Base-by-base conservation (phyloP, 2,329 filamentous ascomycete species). In the Torrubiella hemipterigena region DNA sequence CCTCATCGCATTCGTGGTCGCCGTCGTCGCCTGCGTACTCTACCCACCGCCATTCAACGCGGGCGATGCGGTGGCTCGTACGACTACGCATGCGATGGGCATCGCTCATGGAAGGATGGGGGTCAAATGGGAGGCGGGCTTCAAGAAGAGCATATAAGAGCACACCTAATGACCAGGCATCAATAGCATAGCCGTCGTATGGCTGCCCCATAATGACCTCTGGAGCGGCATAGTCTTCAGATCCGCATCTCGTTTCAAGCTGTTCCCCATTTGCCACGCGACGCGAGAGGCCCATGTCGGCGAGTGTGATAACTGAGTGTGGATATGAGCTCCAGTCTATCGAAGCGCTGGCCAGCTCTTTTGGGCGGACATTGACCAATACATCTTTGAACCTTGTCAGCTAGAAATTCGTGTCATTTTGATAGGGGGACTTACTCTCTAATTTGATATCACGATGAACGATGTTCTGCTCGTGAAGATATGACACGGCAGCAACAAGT, bases 381-480 rank as follows among this genome's bases (percentile, higher is more conserved):
- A 95, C 84, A 54, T 96, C 85, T 93, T 48, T 17, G 23, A 30
- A 29, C n/a, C n/a, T n/a, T n/a, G n/a, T 25, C 24, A 33, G 27
- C 32, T 10, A 34, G 35, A 32, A 36, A 23, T 41, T 19, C 11
- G 31, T 9, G 17, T 10, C 29, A 13, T 31, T 38, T 27, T 45
- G 36, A 33, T 21, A 7, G 12, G 25, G 14, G 29, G 21, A 66
- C 77, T 58, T 69, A 91, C 83, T 72, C 65, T 98, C 91, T 36
- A 98, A 77, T 60, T 98, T 98, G 56, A 98, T 93, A 55, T 98
- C 91, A 37, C 91, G 77, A 52, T 98, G 91, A 32, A 96, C 89
- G 50, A 98, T 94, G 43, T 74, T 78, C 45, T 82, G 67, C 32
- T 73, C 65, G 55, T 98, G 91, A 29, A 98, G 63, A 59, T 96